Conservation (phyloP, 1,139 yeast species). For the Geotrichum histeridarum region DNA sequence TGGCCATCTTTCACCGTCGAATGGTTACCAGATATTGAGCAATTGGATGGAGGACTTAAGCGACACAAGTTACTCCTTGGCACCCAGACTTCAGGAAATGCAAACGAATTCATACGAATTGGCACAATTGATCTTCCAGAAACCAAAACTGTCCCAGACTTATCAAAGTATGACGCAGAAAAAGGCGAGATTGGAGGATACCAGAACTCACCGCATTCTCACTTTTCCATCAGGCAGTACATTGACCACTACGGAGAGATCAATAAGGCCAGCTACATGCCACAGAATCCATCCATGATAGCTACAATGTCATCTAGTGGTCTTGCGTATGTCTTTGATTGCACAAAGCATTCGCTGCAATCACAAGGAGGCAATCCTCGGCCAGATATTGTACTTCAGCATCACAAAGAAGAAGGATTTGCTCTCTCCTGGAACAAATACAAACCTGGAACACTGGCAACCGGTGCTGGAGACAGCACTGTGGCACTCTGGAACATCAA, state of each 20-base stretch:
- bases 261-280: constrained; percentile 78
- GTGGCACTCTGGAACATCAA: constrained; percentile 64
- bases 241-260: constrained; percentile 53
- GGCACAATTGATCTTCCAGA: constrained; percentile 47
- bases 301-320: constrained; percentile 80
- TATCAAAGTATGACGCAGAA: constrained; percentile 19
- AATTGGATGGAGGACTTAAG: constrained; percentile 15
- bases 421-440: constrained; percentile 61
- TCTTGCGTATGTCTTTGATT: constrained; percentile 59
- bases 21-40: constrained; percentile 41
- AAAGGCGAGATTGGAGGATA: constrained; percentile 25
- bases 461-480: constrained; percentile 65
- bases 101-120: constrained; percentile 64
- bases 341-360: constrained; percentile 42
- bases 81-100: constrained; percentile 79
- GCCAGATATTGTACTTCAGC: constrained; percentile 42
- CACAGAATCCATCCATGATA: constrained; percentile 58
- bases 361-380: constrained; percentile 32
- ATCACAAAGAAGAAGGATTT: constrained; percentile 63
- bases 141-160: constrained; percentile 11
- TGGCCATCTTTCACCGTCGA: constrained; percentile 47
- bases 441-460: constrained; percentile 41
- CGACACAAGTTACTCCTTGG: constrained; percentile 53
- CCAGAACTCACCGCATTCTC: constrained; percentile 23
- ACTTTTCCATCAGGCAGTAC: constrained; percentile 49